phyloP scores from a whole-genome alignment of 441 rosid genomes.

The Bruguiera hainesii region DNA sequence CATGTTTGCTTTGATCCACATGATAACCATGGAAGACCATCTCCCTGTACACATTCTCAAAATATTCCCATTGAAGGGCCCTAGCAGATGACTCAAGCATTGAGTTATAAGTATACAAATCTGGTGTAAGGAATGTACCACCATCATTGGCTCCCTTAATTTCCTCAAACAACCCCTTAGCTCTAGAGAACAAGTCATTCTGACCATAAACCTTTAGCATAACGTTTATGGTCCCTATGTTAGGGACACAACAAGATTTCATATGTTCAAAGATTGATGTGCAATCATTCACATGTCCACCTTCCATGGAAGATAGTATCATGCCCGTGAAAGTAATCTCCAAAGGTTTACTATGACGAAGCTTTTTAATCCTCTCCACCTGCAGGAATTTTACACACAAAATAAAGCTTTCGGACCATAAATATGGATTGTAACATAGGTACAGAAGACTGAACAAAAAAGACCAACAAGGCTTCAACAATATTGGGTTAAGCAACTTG shows the following conservation, averaged over 20 bases:
- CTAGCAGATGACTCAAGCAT: constrained; percentile 88
- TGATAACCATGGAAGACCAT: constrained; percentile 67
- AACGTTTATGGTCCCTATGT: constrained; percentile 78
- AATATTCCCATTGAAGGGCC: constrained; percentile 89
- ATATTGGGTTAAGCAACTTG: constrained; percentile 1
- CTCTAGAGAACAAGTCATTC: constrained; percentile 79
- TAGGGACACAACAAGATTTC: constrained; percentile 67
- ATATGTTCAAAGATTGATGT: constrained; percentile 59
- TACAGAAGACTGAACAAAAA: not conserved
- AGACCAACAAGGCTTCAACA: not conserved
- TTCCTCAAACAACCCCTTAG: constrained; percentile 77
- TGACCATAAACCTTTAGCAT: constrained; percentile 78
- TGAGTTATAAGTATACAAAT: constrained; percentile 62
- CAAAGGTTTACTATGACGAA: constrained; percentile 54
- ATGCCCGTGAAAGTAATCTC: constrained; percentile 85
- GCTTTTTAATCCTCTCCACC: constrained; percentile 66
- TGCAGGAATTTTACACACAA: constrained; percentile 24
- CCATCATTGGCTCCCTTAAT: constrained; percentile 25
- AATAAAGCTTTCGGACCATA: not conserved
- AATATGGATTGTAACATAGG: not conserved
- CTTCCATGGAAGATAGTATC: constrained; percentile 66
- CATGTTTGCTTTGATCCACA: constrained; percentile 62
- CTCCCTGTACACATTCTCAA: constrained; percentile 74
- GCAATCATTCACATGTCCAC: constrained; percentile 74
- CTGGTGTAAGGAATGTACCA: constrained; percentile 37